Evolutionary conservation across 1,139 yeast genomes (phyloP).

Genomic region (Geotrichum citri-aurantii): DNA sequence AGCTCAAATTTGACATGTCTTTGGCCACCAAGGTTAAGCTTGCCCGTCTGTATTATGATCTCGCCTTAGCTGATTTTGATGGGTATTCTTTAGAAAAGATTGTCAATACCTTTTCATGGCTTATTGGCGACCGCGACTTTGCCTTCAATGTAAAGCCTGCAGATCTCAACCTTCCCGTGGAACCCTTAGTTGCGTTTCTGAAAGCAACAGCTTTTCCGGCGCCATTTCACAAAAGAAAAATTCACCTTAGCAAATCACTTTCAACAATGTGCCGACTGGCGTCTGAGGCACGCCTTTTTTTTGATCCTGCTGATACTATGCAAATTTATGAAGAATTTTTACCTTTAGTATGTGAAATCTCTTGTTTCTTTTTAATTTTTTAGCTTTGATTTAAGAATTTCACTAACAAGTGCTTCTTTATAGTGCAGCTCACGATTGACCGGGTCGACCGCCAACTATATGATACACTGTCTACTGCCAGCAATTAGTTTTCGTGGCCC

Average conservation of each 20-base stretch:
- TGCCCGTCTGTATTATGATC: slow-evolving; percentile 65
- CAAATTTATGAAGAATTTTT: slow-evolving; percentile 44
- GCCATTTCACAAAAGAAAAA: slow-evolving; percentile 20
- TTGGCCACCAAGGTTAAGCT: slow-evolving; percentile 54
- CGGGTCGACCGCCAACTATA: slow-evolving; percentile 11
- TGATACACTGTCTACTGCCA: slow-evolving; percentile 25
- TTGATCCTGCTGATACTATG: slow-evolving; percentile 33
- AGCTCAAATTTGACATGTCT: slow-evolving; percentile 81
- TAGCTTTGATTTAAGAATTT: slow-evolving; percentile 1
- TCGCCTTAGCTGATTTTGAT: slow-evolving; percentile 74
- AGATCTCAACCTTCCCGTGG: slow-evolving; percentile 16
- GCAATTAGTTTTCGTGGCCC: slow-evolving; percentile 23
- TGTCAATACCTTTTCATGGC: slow-evolving; percentile 55
- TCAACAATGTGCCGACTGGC: slow-evolving; percentile 44
- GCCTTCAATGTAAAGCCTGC: slow-evolving; percentile 23
- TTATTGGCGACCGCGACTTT: slow-evolving; percentile 36
- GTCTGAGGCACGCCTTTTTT: slow-evolving; percentile 45
- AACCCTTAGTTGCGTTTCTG: slow-evolving; percentile 12
- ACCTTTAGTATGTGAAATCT: slow-evolving; percentile 35
- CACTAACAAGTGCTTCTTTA: neutral
- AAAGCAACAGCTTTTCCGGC: slow-evolving; percentile 8
- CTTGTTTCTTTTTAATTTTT: no score
- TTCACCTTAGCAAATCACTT: slow-evolving; percentile 36
- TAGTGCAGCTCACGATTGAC: neutral
- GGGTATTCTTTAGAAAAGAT: slow-evolving; percentile 56